Base-by-base conservation (phyloP, 2,329 filamentous ascomycete genomes). In the Fusarium beomiforme region DNA sequence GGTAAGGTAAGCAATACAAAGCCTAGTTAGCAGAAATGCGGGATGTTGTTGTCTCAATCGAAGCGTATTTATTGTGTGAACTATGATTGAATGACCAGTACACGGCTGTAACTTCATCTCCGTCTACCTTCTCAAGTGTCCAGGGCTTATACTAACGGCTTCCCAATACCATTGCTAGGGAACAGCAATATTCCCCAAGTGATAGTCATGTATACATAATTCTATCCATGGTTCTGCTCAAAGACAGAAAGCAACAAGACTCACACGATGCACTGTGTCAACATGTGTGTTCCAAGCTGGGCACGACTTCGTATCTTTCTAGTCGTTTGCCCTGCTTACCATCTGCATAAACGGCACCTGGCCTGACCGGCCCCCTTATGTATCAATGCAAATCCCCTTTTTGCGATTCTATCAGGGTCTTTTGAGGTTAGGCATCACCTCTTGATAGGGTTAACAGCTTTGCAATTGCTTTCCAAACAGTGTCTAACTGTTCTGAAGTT, bases 401-500 rank as follows among this genome's bases (percentile, higher is more conserved):
- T 71, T 54, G 46, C 53, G 49, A 59, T 41, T 60, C 64, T 41
- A 49, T 33, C 49, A 49, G 58, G 64, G 64, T 21, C n/a, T n/a
- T n/a, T 47, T 37, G 43, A 46, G 55, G 61, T 53, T 43, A 43
- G 64, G 54, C 59, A 50, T 56, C 58, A 36, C 54, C 54, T 72
- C 55, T 57, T 62, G 61, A 59, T 64, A 47, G 43, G 41, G 50
- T 68, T 41, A 67, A 50, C 39, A 51, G 31, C 50, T 67, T 46
- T 44, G 29, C 53, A 53, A 66, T 47, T 33, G 51, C 55, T 61
- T 50, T 55, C 46, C 16, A n/a, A 24, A 57, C 58, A 62, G 43
- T 34, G 24, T 26, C 74, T 79, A 83, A 64, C 78, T 79, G 64
- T 76, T 80, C 70, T 82, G 83, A 36, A 89, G 81, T 75, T 88